phyloP scores from a whole-genome alignment of 306 rosid species.

The Inga oerstediana region DNA sequence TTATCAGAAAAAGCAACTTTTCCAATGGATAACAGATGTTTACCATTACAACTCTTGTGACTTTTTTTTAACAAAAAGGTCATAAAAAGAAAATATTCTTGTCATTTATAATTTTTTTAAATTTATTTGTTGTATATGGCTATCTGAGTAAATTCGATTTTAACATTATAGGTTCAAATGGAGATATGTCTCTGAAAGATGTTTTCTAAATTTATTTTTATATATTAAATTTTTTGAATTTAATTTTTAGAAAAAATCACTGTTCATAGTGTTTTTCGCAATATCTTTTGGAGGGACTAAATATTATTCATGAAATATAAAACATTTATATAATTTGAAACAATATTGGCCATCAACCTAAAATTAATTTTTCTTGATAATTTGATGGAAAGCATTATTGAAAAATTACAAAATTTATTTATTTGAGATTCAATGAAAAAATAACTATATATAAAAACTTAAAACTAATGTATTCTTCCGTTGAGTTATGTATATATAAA shows the following conservation, averaged over 20 bases:
- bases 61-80: not conserved
- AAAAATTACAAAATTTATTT: too few relatives aligned
- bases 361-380: not conserved
- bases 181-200: too few relatives aligned
- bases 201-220: not conserved
- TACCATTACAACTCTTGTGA: slow-evolving; percentile 12
- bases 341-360: not conserved
- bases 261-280: not conserved
- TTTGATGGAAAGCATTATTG: not conserved
- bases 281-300: not conserved
- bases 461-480: not conserved
- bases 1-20: not conserved
- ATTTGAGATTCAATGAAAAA: too few relatives aligned
- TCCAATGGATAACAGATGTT: slow-evolving; percentile 16
- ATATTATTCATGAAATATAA: not conserved
- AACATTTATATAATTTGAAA: not conserved
- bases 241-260: not conserved
- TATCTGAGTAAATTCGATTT: too few relatives aligned
- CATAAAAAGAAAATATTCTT: not conserved
- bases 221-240: not conserved
- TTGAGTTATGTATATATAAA: not conserved
- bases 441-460: too few relatives aligned
- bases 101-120: not conserved
- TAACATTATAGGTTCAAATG: too few relatives aligned
- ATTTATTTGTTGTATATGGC: too few relatives aligned